Conservation (phyloP, 345 rosid species). For the Gossypium rotundifolium region DNA sequence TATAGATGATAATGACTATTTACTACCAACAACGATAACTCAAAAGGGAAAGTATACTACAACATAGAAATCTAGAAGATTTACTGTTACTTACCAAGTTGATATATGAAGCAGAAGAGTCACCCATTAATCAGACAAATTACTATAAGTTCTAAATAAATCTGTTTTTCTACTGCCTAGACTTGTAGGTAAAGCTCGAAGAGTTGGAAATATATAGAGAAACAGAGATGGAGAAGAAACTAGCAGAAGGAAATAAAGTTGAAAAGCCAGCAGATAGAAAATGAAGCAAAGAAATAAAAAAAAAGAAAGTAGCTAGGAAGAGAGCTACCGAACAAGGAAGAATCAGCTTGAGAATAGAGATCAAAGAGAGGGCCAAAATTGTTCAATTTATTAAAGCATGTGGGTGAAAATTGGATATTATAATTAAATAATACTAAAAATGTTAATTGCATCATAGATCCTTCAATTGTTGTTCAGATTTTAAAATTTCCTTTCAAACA, state of each 20-base stretch:
- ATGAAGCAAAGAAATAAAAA: no score
- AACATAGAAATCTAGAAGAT: not conserved
- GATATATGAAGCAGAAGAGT: slow-evolving; percentile 58
- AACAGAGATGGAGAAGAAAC: not conserved
- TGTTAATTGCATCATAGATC: no score
- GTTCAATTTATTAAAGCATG: slow-evolving; percentile 2
- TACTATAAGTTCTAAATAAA: not conserved
- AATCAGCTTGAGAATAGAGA: slow-evolving; percentile 8
- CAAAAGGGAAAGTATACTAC: not conserved
- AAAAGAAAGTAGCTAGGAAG: not conserved
- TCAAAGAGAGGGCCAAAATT: slow-evolving; percentile 7
- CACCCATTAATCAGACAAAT: slow-evolving; percentile 15
- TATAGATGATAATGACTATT: not conserved
- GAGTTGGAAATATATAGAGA: not conserved
- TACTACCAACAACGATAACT: no score
- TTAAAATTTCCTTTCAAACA: not conserved
- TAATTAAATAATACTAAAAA: not conserved
- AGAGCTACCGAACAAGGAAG: not conserved
- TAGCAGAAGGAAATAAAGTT: not conserved
- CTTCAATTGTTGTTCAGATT: not conserved
- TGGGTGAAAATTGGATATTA: not conserved
- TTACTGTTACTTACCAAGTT: slow-evolving; percentile 36
- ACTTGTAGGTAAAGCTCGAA: not conserved
- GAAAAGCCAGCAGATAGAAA: not conserved
- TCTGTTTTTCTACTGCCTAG: not conserved